These are phyloP conservation scores for Lithocarpus polystachyus DNA, from an alignment of 306 rosid genomes.

Conservation along the genomic window DNA sequence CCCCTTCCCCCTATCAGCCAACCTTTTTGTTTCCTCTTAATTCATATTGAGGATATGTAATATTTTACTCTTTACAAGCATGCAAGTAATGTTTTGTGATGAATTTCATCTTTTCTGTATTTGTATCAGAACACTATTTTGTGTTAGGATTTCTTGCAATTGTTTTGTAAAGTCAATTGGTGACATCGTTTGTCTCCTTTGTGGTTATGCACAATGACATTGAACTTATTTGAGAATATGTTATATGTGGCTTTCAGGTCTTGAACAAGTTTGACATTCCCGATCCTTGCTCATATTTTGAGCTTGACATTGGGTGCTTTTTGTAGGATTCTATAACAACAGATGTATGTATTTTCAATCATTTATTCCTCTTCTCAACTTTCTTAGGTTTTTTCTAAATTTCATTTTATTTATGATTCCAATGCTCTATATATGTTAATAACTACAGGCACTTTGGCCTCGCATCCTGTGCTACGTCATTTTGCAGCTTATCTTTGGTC, in stretches of 20 bases:
- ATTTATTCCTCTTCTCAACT: background rate
- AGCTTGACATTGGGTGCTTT: conserved; percentile 63
- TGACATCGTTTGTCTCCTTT: background rate
- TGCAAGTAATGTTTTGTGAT: background rate
- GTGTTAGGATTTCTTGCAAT: background rate
- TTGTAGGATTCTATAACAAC: conserved; percentile 30
- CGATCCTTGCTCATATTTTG: conserved; percentile 91
- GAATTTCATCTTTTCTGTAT: background rate
- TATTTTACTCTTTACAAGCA: background rate
- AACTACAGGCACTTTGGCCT: background rate
- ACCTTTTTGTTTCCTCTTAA: background rate
- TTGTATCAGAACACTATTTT: background rate
- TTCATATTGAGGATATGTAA: background rate
- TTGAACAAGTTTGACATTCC: conserved; percentile 78
- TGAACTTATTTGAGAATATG: background rate
- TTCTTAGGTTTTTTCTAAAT: background rate
- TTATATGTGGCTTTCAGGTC: conserved; percentile 51
- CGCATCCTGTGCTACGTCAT: background rate
- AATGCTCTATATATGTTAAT: background rate
- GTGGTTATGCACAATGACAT: background rate
- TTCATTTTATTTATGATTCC: background rate
- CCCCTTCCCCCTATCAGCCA: no score
- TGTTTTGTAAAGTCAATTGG: background rate
- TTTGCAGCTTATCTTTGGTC: background rate
- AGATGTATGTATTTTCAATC: conserved; percentile 38